Percentiles rank a stretch among this genome's conserved stretches.
phyloP scores from a whole-genome alignment of 2,329 filamentous ascomycete genomes.

The Westerdykella sp. region DNA sequence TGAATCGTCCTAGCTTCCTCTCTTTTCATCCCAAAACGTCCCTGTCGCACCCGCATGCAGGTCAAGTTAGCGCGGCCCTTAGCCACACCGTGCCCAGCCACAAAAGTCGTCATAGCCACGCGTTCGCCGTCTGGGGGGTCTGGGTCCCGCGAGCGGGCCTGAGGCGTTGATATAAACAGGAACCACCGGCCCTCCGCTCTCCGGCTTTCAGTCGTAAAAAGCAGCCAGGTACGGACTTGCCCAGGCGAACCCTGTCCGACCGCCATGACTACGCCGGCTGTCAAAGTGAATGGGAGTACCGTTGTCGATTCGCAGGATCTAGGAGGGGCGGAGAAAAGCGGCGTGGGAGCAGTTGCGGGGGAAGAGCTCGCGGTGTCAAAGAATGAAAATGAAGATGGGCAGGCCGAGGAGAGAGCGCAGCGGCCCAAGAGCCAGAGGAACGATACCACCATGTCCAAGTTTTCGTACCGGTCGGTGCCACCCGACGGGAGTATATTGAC shows the following conservation, averaged over 20 bases:
- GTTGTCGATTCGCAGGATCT: background rate
- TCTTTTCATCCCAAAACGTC: no score
- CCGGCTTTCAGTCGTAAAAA: slow-evolving; percentile 2
- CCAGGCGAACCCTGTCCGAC: background rate
- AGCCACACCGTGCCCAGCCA: background rate
- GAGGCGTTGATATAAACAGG: no score
- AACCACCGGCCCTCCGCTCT: no score
- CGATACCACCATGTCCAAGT: slow-evolving; percentile 32
- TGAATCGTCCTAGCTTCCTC: no score
- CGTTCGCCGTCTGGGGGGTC: slow-evolving; percentile 1
- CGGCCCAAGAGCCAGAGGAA: slow-evolving; percentile 19
- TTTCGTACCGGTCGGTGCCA: slow-evolving; percentile 43
- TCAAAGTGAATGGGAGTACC: slow-evolving; percentile 28
- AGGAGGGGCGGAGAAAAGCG: no score
- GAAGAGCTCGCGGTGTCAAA: no score
- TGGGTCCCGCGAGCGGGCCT: no score
- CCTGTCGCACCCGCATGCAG: no score
- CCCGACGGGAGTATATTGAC: slow-evolving; percentile 63
- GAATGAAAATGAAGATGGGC: background rate
- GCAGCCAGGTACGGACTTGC: background rate
- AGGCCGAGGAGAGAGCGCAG: background rate
- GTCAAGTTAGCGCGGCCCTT: no score
- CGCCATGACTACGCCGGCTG: slow-evolving; percentile 26
- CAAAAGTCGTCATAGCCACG: slow-evolving; percentile 10
- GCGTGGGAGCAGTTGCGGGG: no score